A percentile compares a stretch with the other conserved stretches of the same genome.
Evolutionary conservation across 352 stramenopile genomes (phyloP).

Genomic region (Blastocystis sp.): DNA sequence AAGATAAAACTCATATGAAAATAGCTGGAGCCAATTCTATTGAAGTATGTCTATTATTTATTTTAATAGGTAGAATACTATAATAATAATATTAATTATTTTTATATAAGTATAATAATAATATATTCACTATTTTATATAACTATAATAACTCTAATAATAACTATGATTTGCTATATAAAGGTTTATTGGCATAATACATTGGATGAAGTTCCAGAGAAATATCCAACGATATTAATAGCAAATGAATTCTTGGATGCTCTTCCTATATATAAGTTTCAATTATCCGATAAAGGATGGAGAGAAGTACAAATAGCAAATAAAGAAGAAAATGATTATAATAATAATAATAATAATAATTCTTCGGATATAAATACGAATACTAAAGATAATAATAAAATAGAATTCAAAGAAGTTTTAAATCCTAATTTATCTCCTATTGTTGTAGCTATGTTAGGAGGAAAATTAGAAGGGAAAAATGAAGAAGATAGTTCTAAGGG

Average conservation of each 20-base stretch:
- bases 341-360: neutral
- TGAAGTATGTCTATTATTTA: too few relatives aligned
- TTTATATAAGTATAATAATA: too few relatives aligned
- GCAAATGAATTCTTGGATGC: constrained; percentile 69
- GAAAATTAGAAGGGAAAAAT: neutral
- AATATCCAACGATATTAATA: constrained; percentile 55
- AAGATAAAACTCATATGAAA: too few relatives aligned
- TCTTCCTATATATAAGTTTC: constrained; percentile 70
- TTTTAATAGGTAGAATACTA: too few relatives aligned
- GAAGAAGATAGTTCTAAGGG: too few relatives aligned
- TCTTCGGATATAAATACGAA: too few relatives aligned
- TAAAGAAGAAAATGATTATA: constrained; percentile 29
- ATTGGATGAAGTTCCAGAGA: constrained; percentile 54
- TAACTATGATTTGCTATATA: neutral
- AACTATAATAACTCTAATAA: neutral
- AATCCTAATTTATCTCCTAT: too few relatives aligned
- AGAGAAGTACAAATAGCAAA: constrained; percentile 16
- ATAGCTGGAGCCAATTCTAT: too few relatives aligned
- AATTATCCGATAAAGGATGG: constrained; percentile 41
- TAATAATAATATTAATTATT: too few relatives aligned
- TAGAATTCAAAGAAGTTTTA: too few relatives aligned
- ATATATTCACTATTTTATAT: constrained; percentile 3
- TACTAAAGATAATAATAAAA: too few relatives aligned
- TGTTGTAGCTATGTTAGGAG: neutral
- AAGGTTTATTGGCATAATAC: constrained; percentile 54